Percentiles rank a stretch among this genome's conserved stretches.
Evolutionary conservation across 805 yeast genomes (phyloP).

Genomic region (Lipomyces mesembrius): DNA sequence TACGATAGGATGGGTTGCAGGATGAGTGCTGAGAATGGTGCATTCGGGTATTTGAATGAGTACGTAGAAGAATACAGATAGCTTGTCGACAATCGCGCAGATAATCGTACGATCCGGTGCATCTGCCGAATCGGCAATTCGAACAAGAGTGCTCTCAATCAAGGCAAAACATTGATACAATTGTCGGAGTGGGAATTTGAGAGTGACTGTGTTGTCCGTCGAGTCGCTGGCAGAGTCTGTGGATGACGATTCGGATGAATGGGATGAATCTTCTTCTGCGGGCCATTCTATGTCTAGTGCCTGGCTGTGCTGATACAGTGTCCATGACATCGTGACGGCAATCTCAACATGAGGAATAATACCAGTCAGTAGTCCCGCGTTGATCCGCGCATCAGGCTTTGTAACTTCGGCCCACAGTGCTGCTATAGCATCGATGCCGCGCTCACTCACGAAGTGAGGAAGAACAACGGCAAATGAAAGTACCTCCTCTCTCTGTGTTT

Average conservation of each 20-base stretch:
- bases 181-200: conserved; percentile 14
- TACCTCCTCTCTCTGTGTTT: conserved; percentile 5
- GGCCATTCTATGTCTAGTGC: background rate
- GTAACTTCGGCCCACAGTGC: conserved; percentile 12
- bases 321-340: background rate
- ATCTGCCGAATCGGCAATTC: conserved; percentile 6
- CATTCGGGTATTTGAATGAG: conserved; percentile 6
- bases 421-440: conserved; percentile 9
- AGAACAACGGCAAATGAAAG: conserved; percentile 3
- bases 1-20: conserved; percentile 17
- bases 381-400: background rate
- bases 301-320: background rate
- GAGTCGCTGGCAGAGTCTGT: conserved; percentile 6
- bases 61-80: conserved; percentile 18
- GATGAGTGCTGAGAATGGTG: conserved; percentile 16
- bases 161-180: conserved; percentile 5
- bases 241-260: conserved; percentile 7
- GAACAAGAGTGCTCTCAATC: conserved; percentile 12
- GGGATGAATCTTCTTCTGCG: conserved; percentile 8
- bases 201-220: background rate
- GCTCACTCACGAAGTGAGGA: background rate
- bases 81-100: conserved; percentile 15
- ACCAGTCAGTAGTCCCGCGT: conserved; percentile 6
- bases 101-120: conserved; percentile 21
- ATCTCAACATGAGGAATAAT: conserved; percentile 17